Evolutionary conservation across 169 alveolate genomes (phyloP).

Genomic region (Cryptosporidium sp.): DNA sequence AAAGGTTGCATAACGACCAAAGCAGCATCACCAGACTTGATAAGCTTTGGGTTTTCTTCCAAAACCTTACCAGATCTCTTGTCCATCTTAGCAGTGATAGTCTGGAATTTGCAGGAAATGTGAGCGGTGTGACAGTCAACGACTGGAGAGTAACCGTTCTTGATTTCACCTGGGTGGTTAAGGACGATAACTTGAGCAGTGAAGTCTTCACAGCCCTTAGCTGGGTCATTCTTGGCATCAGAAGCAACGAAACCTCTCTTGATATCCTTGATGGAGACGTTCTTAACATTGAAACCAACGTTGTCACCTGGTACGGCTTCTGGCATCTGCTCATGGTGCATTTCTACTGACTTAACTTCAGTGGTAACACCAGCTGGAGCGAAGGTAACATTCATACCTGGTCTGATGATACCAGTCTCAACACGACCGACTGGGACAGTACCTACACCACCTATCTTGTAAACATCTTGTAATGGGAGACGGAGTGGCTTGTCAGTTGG

Average conservation of each 20-base stretch:
- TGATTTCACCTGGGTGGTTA: constrained; percentile 98
- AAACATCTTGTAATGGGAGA: constrained; percentile 97
- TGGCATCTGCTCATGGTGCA: constrained; percentile 97
- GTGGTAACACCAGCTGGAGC: constrained; percentile 96
- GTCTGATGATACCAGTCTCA: constrained; percentile 96
- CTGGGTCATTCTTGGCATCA: constrained; percentile 97
- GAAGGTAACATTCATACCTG: constrained; percentile 92
- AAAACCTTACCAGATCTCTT: constrained; percentile 96
- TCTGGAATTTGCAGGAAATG: constrained; percentile 96
- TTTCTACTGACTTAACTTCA: constrained; percentile 97
- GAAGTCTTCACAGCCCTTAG: constrained; percentile 94
- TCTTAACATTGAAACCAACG: constrained; percentile 97
- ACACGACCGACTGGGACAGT: constrained; percentile 99
- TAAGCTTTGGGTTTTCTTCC: constrained; percentile 95
- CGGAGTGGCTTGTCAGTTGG: constrained; percentile 97
- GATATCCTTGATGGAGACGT: constrained; percentile 95
- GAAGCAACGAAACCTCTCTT: constrained; percentile 96
- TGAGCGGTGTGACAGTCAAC: constrained; percentile 98
- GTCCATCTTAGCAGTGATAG: constrained; percentile 92
- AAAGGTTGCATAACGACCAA: constrained; percentile 94
- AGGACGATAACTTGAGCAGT: constrained; percentile 95
- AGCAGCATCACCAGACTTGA: constrained; percentile 97
- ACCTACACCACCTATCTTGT: constrained; percentile 99
- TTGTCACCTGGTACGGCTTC: constrained; percentile 99
- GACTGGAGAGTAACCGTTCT: constrained; percentile 97